Evolutionary conservation across 1,139 yeast genomes (phyloP), one percentile per base, ranked within the genome.

Genomic region (Zygotorulaspora mrakii): DNA sequence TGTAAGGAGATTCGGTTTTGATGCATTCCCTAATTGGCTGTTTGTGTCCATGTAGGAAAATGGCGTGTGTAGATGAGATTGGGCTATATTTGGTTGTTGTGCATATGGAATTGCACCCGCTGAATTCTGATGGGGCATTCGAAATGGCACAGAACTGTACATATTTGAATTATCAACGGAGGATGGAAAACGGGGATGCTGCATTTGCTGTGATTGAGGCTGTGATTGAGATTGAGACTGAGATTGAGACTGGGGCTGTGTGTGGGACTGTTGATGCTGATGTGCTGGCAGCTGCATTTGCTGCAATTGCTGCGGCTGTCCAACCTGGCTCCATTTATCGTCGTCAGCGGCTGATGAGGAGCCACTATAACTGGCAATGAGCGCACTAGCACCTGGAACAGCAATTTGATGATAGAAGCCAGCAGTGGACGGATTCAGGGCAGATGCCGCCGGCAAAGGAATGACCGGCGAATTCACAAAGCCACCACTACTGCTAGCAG

Each of bases 211-310:
- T 6, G 31, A 16, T 12, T 16, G 17, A 3, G 21, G 24, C 6
- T 30, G 31, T 9, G 31, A 16, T n/a, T 21, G 12, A 11, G n/a
- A n/a, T n/a, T n/a, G n/a, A n/a, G n/a, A n/a, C n/a, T n/a, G n/a
- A n/a, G n/a, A n/a, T n/a, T n/a, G n/a, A n/a, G n/a, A n/a, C n/a
- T n/a, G n/a, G n/a, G n/a, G n/a, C n/a, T n/a, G n/a, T n/a, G n/a
- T n/a, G n/a, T n/a, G n/a, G n/a, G 23, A 41, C 28, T 37, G 34
- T 17, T 33, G 45, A 31, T 16, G 29, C 26, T 21, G 28, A 34
- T 13, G 36, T 21, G 16, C 26, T 21, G 23, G 33, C 33, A 25
- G 33, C 11, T 16, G 40, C 33, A 30, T 22, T 11, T 20, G 34
- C 9, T 14, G 21, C 7, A 24, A 16, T 14, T 21, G 17, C 10